Percentiles rank a stretch among this genome's conserved stretches.
These are phyloP conservation scores for Cyclotella baltica DNA, from an alignment of 108 stramenopile species.

Conservation along the genomic window DNA sequence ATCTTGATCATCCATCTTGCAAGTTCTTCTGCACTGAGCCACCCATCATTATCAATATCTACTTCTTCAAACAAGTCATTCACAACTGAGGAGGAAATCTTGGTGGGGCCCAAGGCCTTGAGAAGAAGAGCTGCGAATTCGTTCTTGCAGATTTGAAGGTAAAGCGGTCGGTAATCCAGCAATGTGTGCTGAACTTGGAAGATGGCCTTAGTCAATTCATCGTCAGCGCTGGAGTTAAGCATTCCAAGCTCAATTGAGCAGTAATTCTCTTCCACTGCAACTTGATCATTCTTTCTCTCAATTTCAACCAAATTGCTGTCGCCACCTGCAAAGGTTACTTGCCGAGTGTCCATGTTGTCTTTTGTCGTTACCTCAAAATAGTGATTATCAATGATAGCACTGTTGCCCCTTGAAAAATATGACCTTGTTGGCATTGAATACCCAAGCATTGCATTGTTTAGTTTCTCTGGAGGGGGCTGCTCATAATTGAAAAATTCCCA, in stretches of 20 bases:
- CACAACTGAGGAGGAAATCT: constrained; percentile 21
- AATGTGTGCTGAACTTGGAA: constrained; percentile 7
- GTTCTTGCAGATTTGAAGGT: constrained; percentile 22
- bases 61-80: constrained; percentile 26
- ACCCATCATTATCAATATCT: constrained; percentile 33
- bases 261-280: constrained; percentile 13
- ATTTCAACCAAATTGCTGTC: not conserved
- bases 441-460: too few relatives aligned
- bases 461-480: too few relatives aligned
- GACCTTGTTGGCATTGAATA: too few relatives aligned
- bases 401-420: too few relatives aligned
- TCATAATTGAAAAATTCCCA: too few relatives aligned
- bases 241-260: not conserved
- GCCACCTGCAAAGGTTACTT: not conserved
- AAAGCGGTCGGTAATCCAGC: constrained; percentile 16
- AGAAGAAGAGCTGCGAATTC: constrained; percentile 31
- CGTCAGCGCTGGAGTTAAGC: not conserved
- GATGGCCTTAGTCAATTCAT: not conserved
- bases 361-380: not conserved
- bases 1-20: constrained; percentile 2
- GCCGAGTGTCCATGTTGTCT: not conserved
- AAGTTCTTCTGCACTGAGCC: constrained; percentile 20
- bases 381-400: too few relatives aligned
- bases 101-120: constrained; percentile 17
- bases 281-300: not conserved